These are phyloP conservation scores for Litsea cubeba DNA, from an alignment of 164 flowering plant species.

Conservation along the genomic window DNA sequence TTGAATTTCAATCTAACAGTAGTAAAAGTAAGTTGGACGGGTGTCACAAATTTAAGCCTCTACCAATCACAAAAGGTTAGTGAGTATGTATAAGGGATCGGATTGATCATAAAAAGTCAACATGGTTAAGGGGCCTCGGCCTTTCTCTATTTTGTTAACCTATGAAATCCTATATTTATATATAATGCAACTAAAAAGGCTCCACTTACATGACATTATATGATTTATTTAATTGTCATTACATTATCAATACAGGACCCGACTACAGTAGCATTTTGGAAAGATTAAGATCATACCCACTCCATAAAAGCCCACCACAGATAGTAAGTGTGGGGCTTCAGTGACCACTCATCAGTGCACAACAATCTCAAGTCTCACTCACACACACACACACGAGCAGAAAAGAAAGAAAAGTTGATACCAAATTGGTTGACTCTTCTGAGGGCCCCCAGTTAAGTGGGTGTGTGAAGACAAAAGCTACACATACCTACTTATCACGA, in stretches of 20 bases:
- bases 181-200: background rate
- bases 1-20: no score
- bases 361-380: background rate
- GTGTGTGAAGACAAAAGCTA: background rate
- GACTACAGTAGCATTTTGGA: background rate
- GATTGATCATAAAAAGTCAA: no score
- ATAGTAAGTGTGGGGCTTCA: background rate
- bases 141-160: no score
- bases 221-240: background rate
- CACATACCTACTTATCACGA: background rate
- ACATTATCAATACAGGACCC: background rate
- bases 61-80: no score
- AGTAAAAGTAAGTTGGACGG: no score
- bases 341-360: background rate
- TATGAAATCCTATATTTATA: background rate
- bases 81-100: no score
- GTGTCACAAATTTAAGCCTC: no score
- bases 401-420: background rate
- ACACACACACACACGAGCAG: background rate
- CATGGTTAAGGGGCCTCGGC: no score
- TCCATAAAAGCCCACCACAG: background rate
- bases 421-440: background rate
- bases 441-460: background rate
- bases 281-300: no score
- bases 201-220: background rate